phyloP scores from a whole-genome alignment of 352 stramenopile genomes.

The Globisporangium apiculatum region DNA sequence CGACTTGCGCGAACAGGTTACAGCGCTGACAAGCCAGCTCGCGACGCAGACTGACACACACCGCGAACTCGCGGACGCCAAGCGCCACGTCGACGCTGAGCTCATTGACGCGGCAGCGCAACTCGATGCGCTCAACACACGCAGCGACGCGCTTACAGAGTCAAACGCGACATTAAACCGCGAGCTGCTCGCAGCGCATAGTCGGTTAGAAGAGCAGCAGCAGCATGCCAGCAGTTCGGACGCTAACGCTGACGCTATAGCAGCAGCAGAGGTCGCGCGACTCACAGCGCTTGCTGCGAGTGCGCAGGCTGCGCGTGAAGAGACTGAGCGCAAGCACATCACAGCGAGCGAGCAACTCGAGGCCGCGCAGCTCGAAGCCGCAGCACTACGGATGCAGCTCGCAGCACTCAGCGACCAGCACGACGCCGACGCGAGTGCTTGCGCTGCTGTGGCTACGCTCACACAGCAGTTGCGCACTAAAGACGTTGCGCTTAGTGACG shows the following conservation, averaged over 20 bases:
- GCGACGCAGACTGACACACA: constrained; percentile 20
- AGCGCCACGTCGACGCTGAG: constrained; percentile 15
- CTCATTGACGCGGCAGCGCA: constrained; percentile 16
- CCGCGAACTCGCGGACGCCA: constrained; percentile 13
- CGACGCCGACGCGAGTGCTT: constrained; percentile 13
- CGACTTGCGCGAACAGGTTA: constrained; percentile 10
- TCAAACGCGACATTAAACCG: constrained; percentile 26
- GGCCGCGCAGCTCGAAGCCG: constrained; percentile 21
- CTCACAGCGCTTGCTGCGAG: constrained; percentile 1
- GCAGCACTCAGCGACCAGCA: constrained; percentile 15
- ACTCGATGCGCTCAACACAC: constrained; percentile 16
- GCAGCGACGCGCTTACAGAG: constrained; percentile 18
- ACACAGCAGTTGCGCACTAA: constrained; percentile 7
- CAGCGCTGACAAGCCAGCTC: constrained; percentile 9
- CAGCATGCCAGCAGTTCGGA: no score
- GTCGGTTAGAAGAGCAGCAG: constrained; percentile 11
- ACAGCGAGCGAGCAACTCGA: neutral
- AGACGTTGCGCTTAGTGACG: constrained; percentile 6
- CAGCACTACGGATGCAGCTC: constrained; percentile 17
- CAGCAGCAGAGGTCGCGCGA: neutral
- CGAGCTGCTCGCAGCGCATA: constrained; percentile 19
- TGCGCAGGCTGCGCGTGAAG: constrained; percentile 6
- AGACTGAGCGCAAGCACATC: constrained; percentile 1
- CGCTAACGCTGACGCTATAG: no score
- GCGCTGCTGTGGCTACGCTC: constrained; percentile 12